A percentile compares a stretch with the other conserved stretches of the same genome.
These are phyloP conservation scores for Scutellaria barbata DNA, from an alignment of 257 asterid species.

Conservation along the genomic window DNA sequence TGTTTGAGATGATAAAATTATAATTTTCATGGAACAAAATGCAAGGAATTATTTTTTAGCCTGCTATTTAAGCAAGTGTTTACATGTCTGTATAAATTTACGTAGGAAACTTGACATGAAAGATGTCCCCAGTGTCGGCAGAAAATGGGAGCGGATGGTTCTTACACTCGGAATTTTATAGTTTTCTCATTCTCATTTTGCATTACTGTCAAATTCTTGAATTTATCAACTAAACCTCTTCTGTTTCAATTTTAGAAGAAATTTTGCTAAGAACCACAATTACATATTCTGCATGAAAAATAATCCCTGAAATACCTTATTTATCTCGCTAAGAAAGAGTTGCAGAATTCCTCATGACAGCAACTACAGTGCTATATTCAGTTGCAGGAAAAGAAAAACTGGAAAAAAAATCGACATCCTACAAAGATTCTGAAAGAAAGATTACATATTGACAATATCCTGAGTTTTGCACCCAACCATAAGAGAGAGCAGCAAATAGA, in stretches of 20 bases:
- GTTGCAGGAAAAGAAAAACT: slow-evolving; percentile 32
- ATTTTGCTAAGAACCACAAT: background rate
- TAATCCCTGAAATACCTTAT: slow-evolving; percentile 32
- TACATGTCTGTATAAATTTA: too few species aligned
- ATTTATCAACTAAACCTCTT: background rate
- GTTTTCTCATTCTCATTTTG: background rate
- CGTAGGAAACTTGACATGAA: too few species aligned
- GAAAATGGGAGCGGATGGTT: too few species aligned
- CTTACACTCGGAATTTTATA: background rate
- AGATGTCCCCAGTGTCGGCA: too few species aligned
- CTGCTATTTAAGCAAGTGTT: too few species aligned
- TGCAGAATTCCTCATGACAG: slow-evolving; percentile 22
- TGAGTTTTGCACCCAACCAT: slow-evolving; percentile 27
- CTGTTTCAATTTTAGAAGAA: background rate
- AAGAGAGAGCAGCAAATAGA: slow-evolving; percentile 7
- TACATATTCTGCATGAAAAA: slow-evolving; percentile 18
- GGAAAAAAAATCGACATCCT: slow-evolving; percentile 32
- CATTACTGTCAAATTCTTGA: background rate
- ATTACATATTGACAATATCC: slow-evolving; percentile 52
- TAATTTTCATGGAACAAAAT: too few species aligned
- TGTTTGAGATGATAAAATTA: too few species aligned
- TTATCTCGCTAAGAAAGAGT: slow-evolving; percentile 35
- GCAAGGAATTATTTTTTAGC: too few species aligned
- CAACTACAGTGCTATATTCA: slow-evolving; percentile 28
- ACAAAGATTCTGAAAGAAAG: slow-evolving; percentile 36